A percentile compares a stretch with the other conserved stretches of the same genome.
Evolutionary conservation across 2,329 filamentous ascomycete genomes (phyloP).

Genomic region (Aspergillus japonicus): DNA sequence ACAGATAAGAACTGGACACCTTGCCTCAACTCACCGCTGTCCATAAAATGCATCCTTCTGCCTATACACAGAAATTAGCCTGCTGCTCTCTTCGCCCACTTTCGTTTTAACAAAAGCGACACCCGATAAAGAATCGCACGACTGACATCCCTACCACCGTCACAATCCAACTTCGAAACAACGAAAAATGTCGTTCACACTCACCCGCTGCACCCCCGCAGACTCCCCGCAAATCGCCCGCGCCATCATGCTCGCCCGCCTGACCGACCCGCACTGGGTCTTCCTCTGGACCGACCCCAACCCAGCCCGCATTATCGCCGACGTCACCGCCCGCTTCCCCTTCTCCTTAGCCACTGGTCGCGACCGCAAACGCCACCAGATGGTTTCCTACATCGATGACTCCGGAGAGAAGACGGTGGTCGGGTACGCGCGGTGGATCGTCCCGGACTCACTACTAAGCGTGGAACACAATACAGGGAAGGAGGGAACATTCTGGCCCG

Average conservation of each 20-base stretch:
- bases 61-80: too few relatives aligned
- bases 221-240: background rate
- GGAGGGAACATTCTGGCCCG: background rate
- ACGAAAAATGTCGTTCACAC: too few relatives aligned
- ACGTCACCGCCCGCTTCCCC: background rate
- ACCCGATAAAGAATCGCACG: too few relatives aligned
- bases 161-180: too few relatives aligned
- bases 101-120: too few relatives aligned
- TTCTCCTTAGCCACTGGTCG: background rate
- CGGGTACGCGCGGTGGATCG: background rate
- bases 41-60: too few relatives aligned
- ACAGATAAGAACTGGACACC: too few relatives aligned
- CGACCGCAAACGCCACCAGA: background rate
- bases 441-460: background rate
- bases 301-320: background rate
- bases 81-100: too few relatives aligned
- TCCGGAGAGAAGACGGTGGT: background rate
- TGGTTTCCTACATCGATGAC: background rate
- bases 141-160: too few relatives aligned
- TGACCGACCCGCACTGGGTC: slow-evolving; percentile 5
- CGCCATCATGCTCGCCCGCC: slow-evolving; percentile 1
- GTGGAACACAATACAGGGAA: background rate
- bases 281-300: background rate
- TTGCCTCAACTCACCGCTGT: too few relatives aligned
- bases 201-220: background rate